Evolutionary conservation across 345 rosid genomes (phyloP), one percentile per base, ranked within the genome.

Genomic region (Angophora floribunda): DNA sequence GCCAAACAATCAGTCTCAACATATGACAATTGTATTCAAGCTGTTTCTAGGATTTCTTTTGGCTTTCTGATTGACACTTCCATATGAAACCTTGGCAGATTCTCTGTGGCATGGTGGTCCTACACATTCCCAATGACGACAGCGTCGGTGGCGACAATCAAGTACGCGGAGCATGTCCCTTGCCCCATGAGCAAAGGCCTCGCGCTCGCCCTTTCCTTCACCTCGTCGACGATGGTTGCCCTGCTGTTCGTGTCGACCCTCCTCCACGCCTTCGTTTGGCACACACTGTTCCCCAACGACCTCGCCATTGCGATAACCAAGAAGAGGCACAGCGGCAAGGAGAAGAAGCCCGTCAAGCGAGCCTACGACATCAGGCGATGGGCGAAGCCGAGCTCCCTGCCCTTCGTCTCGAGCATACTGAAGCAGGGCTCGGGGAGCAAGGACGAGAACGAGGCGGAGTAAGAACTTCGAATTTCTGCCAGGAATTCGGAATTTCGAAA

Each of bases 111-210:
- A 28, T 96, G 99, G 99, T 97, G 99, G 99, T 95, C 99, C 13
- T 98, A 98, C 90, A 98, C 99, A 67, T 96, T 98, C 70, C 99
- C 98, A 7, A 98, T 98, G 99, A 97, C 98, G 61, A 96, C 98
- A 2, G 97, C 91, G 51, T 95, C 99, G 30, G 97, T 98, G 88
- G 98, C 99, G 16, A 95, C 97, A 0, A 94, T 98, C 87, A 97
- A 96, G 93, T 96, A 95, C 86, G 97, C 98, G 47, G 97, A 97
- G 93, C 94, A 95, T 7, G 98, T 93, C 67, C 99, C 99, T 85
- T 92, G 91, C 28, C 47, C 88, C 59, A 21, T 90, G 15, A 98
- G 94, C 95, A 91, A 93, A 87, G 93, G 91, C 84, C 95, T 97
- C 52, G 98, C 96, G 28, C 93, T 97, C 13, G 84, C 92, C 24